Evolutionary conservation across 768 basidiomycete genomes (phyloP).

Genomic region (Russula sp.): DNA sequence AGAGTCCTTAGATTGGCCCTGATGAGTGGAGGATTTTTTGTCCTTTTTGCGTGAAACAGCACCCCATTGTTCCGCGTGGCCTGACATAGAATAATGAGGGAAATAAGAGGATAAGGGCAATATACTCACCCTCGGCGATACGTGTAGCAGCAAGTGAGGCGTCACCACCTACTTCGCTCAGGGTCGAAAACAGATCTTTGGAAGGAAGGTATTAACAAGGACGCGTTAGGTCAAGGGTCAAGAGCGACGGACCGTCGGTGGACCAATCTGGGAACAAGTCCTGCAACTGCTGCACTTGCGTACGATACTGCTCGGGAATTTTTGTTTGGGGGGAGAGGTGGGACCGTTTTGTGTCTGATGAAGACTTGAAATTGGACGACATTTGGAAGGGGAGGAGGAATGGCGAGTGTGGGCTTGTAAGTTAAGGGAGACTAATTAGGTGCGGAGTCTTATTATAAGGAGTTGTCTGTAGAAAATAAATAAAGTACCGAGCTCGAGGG

Average conservation of each 20-base stretch:
- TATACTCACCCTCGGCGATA: conserved; percentile 63
- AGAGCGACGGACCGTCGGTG: conserved; percentile 52
- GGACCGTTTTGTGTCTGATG: conserved; percentile 34
- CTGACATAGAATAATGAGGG: conserved; percentile 40
- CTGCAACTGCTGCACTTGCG: conserved; percentile 59
- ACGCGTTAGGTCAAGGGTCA: conserved; percentile 23
- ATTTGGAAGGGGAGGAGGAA: conserved; percentile 1
- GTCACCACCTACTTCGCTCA: conserved; percentile 68
- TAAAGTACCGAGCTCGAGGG: not conserved
- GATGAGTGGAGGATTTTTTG: conserved; percentile 56
- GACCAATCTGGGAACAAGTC: conserved; percentile 72
- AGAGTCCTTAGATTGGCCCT: conserved; percentile 51
- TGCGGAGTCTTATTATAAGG: conserved; percentile 18
- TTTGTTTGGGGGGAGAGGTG: conserved; percentile 32
- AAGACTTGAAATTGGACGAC: conserved; percentile 36
- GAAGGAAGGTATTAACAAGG: conserved; percentile 31
- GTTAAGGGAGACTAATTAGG: not conserved
- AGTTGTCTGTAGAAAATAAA: not conserved
- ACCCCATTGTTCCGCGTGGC: conserved; percentile 76
- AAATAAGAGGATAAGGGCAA: conserved; percentile 29
- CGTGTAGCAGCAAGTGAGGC: conserved; percentile 64
- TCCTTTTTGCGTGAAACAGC: conserved; percentile 86
- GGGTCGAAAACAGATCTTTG: conserved; percentile 64
- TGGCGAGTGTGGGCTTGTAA: not conserved
- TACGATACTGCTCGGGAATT: conserved; percentile 44